These are phyloP conservation scores for Lipomyces lipofer DNA, from an alignment of 805 yeast species.

Conservation along the genomic window DNA sequence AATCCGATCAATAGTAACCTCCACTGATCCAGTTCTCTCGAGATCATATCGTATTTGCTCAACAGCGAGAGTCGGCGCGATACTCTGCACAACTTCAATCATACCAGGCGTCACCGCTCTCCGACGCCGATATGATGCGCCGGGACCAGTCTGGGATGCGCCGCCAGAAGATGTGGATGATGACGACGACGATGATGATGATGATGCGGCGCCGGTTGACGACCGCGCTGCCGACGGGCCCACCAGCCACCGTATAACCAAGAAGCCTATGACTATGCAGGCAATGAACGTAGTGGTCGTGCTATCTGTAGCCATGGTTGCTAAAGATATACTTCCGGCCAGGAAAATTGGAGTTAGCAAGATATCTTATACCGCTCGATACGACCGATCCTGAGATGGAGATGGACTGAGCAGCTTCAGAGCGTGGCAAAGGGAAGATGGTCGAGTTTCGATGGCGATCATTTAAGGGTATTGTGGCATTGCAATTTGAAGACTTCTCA, in stretches of 20 bases:
- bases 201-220: neutral
- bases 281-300: constrained; percentile 32
- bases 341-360: neutral
- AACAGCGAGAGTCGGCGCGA: constrained; percentile 70
- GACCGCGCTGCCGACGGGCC: neutral
- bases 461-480: too few relatives aligned
- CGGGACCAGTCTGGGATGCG: neutral
- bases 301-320: constrained; percentile 25
- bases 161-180: constrained; percentile 2
- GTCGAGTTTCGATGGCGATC: too few relatives aligned
- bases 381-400: too few relatives aligned
- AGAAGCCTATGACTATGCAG: constrained; percentile 30
- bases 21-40: constrained; percentile 75
- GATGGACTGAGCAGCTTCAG: too few relatives aligned
- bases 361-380: too few relatives aligned
- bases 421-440: too few relatives aligned
- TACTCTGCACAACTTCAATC: constrained; percentile 81
- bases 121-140: constrained; percentile 2
- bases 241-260: constrained; percentile 31
- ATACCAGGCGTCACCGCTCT: constrained; percentile 48
- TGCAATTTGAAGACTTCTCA: too few relatives aligned
- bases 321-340: neutral
- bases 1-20: constrained; percentile 71
- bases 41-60: constrained; percentile 75
- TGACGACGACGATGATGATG: constrained; percentile 7